Percentiles rank a stretch among this genome's conserved stretches.
Evolutionary conservation across 2,329 filamentous ascomycete species (phyloP).

Genomic region (Sphaerulina musiva): DNA sequence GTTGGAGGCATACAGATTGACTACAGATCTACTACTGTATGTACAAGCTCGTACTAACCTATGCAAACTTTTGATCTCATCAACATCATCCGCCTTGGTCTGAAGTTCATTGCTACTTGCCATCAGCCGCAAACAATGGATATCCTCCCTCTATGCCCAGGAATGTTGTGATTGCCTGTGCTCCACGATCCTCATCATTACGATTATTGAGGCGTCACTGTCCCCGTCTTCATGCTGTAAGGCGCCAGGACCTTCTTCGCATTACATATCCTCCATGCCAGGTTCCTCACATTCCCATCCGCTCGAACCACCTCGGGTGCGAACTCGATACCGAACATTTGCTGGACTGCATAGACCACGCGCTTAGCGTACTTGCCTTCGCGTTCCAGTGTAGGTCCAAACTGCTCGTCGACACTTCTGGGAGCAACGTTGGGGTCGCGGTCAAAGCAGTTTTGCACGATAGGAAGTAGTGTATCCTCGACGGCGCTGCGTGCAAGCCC

Average conservation of each 20-base stretch:
- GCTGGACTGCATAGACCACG: conserved; percentile 87
- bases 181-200: not conserved
- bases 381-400: conserved; percentile 76
- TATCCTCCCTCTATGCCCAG: not conserved
- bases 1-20: not conserved
- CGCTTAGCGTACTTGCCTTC: conserved; percentile 83
- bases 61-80: too few species aligned
- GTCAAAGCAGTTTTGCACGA: conserved; percentile 89
- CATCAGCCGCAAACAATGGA: not conserved
- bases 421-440: conserved; percentile 86
- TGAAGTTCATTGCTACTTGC: not conserved
- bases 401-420: conserved; percentile 67
- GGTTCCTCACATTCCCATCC: conserved; percentile 80
- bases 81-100: not conserved
- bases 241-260: conserved; percentile 78
- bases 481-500: conserved; percentile 61
- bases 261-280: conserved; percentile 92
- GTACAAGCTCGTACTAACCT: too few species aligned
- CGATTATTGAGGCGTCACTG: conserved; percentile 24
- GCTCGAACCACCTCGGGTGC: conserved; percentile 85
- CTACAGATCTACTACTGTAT: not conserved
- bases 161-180: conserved; percentile 9
- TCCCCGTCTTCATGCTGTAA: conserved; percentile 45
- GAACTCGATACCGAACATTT: conserved; percentile 96
- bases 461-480: conserved; percentile 68